A percentile compares a stretch with the other conserved stretches of the same genome.
Evolutionary conservation across 208 protist genomes (phyloP).

Genomic region (Vickermania ingenoplastis): DNA sequence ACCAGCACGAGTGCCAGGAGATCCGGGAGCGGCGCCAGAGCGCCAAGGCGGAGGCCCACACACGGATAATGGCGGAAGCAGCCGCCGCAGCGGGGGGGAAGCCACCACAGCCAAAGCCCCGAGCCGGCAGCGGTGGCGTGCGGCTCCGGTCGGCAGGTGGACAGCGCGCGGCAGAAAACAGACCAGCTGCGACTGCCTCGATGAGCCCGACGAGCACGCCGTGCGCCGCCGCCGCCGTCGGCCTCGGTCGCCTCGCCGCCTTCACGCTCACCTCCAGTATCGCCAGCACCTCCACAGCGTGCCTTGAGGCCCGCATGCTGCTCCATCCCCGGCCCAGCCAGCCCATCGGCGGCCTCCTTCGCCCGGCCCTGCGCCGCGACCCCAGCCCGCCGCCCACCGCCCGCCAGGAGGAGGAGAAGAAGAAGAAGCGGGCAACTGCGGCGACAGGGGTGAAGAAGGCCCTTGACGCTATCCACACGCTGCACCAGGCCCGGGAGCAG

Average conservation of each 20-base stretch:
- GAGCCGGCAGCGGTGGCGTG: background rate
- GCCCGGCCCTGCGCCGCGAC: background rate
- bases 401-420: too few relatives aligned
- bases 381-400: too few relatives aligned
- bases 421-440: too few relatives aligned
- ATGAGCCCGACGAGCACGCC: too few relatives aligned
- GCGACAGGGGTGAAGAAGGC: too few relatives aligned
- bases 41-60: background rate
- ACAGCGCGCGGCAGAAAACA: background rate
- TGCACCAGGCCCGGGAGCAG: too few relatives aligned
- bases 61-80: too few relatives aligned
- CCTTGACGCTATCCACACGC: too few relatives aligned
- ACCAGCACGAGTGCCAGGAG: background rate
- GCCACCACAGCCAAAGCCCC: too few relatives aligned
- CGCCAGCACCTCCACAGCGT: background rate
- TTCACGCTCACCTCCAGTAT: background rate
- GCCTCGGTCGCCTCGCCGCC: background rate
- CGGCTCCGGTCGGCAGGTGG: background rate
- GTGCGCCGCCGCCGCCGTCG: too few relatives aligned
- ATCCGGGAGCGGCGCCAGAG: background rate
- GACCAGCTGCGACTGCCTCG: too few relatives aligned
- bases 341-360: background rate
- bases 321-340: background rate
- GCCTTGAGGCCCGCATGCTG: background rate
- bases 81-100: too few relatives aligned